These are phyloP conservation scores for Exsudoporus frostii DNA, from an alignment of 768 basidiomycete genomes.

Conservation along the genomic window DNA sequence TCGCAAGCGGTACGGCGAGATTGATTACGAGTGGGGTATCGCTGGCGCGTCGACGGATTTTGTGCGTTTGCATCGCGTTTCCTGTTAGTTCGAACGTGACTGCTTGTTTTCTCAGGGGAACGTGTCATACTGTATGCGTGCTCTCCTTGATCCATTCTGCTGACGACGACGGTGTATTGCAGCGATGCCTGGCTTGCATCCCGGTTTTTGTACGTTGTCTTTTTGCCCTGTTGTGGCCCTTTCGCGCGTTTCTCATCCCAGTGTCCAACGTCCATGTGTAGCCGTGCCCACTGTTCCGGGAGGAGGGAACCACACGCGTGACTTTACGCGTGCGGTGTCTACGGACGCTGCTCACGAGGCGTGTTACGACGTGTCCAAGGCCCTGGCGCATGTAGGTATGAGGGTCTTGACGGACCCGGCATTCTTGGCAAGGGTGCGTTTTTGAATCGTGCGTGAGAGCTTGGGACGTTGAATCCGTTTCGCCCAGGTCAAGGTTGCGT, in stretches of 20 bases:
- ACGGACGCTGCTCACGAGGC: constrained; percentile 61
- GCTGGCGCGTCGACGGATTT: constrained; percentile 80
- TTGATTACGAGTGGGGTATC: constrained; percentile 65
- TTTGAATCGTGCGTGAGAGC: background rate
- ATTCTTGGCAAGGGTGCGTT: constrained; percentile 54
- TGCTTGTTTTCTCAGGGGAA: constrained; percentile 35
- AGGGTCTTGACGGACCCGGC: constrained; percentile 61
- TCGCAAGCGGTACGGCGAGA: constrained; percentile 53
- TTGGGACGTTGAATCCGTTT: background rate
- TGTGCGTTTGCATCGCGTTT: constrained; percentile 41
- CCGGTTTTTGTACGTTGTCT: constrained; percentile 44
- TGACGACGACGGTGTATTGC: background rate
- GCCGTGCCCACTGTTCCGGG: constrained; percentile 69
- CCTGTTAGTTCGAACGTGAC: background rate
- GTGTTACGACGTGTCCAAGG: constrained; percentile 64
- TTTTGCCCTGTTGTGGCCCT: background rate
- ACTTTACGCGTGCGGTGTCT: constrained; percentile 58
- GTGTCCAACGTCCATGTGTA: constrained; percentile 21
- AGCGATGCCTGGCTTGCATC: constrained; percentile 67
- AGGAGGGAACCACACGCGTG: constrained; percentile 75
- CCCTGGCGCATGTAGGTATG: constrained; percentile 64
- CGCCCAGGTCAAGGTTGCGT: constrained; percentile 44
- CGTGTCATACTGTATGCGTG: constrained; percentile 59
- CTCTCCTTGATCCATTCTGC: background rate
- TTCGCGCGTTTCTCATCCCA: background rate